Evolutionary conservation across 2,329 filamentous ascomycete species (phyloP), one percentile per base, ranked within the genome.

Genomic region (Fusarium aywerte): DNA sequence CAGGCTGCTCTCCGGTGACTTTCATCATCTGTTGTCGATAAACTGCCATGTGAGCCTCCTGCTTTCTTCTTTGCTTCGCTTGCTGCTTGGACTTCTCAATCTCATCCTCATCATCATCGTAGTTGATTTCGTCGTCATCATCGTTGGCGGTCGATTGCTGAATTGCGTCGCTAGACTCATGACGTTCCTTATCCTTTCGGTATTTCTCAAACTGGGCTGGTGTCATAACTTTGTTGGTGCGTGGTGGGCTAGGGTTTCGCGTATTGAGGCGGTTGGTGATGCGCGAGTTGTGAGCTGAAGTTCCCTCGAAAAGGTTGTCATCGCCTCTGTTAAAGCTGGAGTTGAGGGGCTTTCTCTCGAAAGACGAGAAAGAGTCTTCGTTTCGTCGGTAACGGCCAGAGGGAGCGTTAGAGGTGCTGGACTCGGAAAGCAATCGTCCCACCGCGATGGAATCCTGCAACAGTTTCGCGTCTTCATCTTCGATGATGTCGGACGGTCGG

Each of bases 21-120:
- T 97, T 97, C 91, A 95, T 97, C 93, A 97, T 97, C 78, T 96
- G 92, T 77, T 97, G 93, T 58, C 93, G 88, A 77, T 97, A 97
- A 3, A 97, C 90, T 2, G 92, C 86, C 83, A 97, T 90, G 76
- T 96, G 92, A 13, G 93, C 93, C 78, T 97, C 92, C 76, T 97
- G 93, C 82, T 94, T 96, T 73, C 89, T 87, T 66, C 93, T 85
- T 76, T 96, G 92, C 76, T 89, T 91, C 18, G 90, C 88, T 44
- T 90, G 84, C 74, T 92, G 85, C 74, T 85, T 90, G 27, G 88
- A 87, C 74, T 91, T 92, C 73, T 96, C 92, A 1, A 85, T 77
- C 66, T 96, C 93, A 70, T 96, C 92, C 39, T 94, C 91, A 43
- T 92, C 90, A 43, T 92, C 89, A 36, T 90, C 87, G 63, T 91